A percentile compares a stretch with the other conserved stretches of the same genome.
These are phyloP conservation scores for Nigrospora oryzae DNA, from an alignment of 2,329 filamentous ascomycete genomes.

Conservation along the genomic window DNA sequence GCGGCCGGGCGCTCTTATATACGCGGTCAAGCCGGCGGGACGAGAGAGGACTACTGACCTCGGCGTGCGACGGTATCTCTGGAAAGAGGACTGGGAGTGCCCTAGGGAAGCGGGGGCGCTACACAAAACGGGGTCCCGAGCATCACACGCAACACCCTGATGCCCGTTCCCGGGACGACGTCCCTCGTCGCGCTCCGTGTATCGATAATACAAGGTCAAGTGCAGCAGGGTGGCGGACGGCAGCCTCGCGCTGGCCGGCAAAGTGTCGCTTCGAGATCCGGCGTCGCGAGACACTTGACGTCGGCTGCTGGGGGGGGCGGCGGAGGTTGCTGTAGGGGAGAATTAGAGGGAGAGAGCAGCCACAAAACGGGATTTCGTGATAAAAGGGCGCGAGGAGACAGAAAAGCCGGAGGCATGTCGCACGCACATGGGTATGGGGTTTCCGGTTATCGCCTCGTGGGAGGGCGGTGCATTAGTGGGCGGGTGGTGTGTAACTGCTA, in stretches of 20 bases:
- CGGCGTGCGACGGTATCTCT: slow-evolving; percentile 18
- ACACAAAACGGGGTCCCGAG: slow-evolving; percentile 28
- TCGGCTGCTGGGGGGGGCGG: background rate
- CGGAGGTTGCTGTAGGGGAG: background rate
- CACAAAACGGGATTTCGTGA: too few species aligned
- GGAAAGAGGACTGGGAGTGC: slow-evolving; percentile 25
- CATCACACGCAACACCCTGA: slow-evolving; percentile 32
- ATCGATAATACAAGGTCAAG: slow-evolving; percentile 9
- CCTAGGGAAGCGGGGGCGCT: slow-evolving; percentile 28
- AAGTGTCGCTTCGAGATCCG: slow-evolving; percentile 6
- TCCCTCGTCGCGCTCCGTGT: slow-evolving; percentile 16
- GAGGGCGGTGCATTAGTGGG: slow-evolving; percentile 16
- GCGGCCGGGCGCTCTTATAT: slow-evolving; percentile 2
- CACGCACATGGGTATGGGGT: slow-evolving; percentile 13
- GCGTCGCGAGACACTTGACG: slow-evolving; percentile 1
- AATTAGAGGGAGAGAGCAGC: background rate
- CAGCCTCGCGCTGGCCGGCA: slow-evolving; percentile 16
- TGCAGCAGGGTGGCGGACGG: slow-evolving; percentile 10
- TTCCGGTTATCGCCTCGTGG: slow-evolving; percentile 19
- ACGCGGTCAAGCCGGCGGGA: background rate
- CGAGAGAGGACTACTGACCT: slow-evolving; percentile 16
- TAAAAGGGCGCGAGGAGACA: background rate
- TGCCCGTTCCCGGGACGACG: slow-evolving; percentile 26
- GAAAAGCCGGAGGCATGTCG: slow-evolving; percentile 10
- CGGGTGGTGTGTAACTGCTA: slow-evolving; percentile 15